A percentile compares a stretch with the other conserved stretches of the same genome.
phyloP scores from a whole-genome alignment of 257 asterid genomes.

The Solanum neorickii region DNA sequence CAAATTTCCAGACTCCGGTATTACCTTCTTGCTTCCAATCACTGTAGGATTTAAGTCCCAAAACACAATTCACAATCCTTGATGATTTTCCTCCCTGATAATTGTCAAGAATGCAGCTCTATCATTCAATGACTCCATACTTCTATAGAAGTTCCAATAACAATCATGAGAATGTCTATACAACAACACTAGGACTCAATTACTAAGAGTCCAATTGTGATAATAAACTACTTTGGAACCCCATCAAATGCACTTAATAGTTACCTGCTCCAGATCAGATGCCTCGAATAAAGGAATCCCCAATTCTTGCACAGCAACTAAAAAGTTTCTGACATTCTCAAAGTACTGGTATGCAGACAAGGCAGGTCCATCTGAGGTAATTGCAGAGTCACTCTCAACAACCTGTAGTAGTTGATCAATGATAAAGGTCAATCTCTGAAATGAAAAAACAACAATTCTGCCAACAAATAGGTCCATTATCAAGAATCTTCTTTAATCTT shows the following conservation, averaged over 20 bases:
- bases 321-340: constrained; percentile 91
- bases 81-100: constrained; percentile 93
- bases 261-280: constrained; percentile 92
- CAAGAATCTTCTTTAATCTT: background rate
- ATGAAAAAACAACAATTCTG: background rate
- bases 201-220: background rate
- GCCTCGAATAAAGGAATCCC: constrained; percentile 95
- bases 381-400: constrained; percentile 68
- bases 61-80: constrained; percentile 76
- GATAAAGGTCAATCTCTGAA: background rate
- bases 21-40: constrained; percentile 83
- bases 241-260: background rate
- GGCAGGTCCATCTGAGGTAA: constrained; percentile 89
- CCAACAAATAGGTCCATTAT: background rate
- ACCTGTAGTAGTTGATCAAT: constrained; percentile 41
- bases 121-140: background rate
- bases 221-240: background rate
- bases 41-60: constrained; percentile 78
- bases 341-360: constrained; percentile 86
- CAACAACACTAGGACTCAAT: background rate
- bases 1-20: constrained; percentile 77
- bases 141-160: background rate
- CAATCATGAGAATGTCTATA: background rate
- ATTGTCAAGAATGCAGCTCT: background rate
- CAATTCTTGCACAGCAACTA: constrained; percentile 76